Percentiles rank a stretch among this genome's conserved stretches.
phyloP scores from a whole-genome alignment of 1,284 basidiomycete species.

The Paramarasmius palmivorus region DNA sequence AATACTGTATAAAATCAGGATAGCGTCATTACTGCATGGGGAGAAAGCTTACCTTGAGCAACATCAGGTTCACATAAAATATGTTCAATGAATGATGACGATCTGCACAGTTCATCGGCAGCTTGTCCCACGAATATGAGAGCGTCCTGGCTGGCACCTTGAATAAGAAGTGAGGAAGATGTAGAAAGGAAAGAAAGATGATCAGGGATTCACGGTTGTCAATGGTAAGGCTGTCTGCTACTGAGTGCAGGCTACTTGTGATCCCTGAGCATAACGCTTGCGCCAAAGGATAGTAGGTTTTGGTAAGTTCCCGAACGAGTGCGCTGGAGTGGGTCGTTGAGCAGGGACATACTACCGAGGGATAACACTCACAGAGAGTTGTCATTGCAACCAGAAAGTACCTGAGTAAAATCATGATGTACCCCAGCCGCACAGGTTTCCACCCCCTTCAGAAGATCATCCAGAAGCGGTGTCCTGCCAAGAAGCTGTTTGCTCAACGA shows the following conservation, averaged over 20 bases:
- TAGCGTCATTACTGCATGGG: constrained; percentile 7
- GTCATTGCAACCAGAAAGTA: constrained; percentile 38
- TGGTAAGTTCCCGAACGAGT: constrained; percentile 38
- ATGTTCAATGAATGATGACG: constrained; percentile 42
- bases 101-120: constrained; percentile 40
- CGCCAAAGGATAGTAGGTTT: constrained; percentile 49
- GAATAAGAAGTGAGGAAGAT: too few species aligned
- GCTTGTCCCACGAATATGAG: constrained; percentile 44
- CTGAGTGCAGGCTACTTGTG: constrained; percentile 36
- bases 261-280: constrained; percentile 43
- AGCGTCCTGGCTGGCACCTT: constrained; percentile 27
- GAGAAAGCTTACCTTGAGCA: constrained; percentile 35
- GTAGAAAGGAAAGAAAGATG: background rate
- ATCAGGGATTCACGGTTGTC: constrained; percentile 30
- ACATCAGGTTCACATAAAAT: constrained; percentile 42
- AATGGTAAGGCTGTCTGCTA: constrained; percentile 30
- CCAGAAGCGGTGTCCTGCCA: constrained; percentile 59
- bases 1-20: constrained; percentile 42
- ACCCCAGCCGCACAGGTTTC: constrained; percentile 58
- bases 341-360: background rate
- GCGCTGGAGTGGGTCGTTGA: constrained; percentile 26
- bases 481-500: constrained; percentile 57
- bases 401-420: constrained; percentile 53
- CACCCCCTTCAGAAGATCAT: constrained; percentile 54
- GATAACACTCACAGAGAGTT: constrained; percentile 28